phyloP scores from a whole-genome alignment of 2,329 filamentous ascomycete genomes.

The Claviceps capensis region DNA sequence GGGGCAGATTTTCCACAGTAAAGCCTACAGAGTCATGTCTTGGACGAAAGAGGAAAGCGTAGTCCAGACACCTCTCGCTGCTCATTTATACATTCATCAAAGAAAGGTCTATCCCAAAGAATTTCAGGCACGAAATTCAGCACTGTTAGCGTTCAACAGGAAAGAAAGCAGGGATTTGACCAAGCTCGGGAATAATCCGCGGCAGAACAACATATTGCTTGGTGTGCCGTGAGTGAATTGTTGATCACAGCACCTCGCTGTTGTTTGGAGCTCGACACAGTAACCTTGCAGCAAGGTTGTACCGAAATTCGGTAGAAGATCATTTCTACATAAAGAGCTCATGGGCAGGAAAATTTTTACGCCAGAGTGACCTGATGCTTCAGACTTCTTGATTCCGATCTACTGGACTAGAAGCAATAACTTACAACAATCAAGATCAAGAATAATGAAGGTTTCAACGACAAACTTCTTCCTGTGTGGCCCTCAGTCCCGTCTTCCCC shows the following conservation, averaged over 20 bases:
- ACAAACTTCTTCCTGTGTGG: neutral
- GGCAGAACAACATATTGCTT: neutral
- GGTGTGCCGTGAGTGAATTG: neutral
- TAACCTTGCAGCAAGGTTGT: neutral
- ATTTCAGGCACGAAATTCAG: too few relatives aligned
- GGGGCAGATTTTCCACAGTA: too few relatives aligned
- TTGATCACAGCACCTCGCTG: neutral
- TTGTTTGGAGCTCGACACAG: neutral
- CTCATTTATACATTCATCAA: too few relatives aligned
- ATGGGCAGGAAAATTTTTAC: too few relatives aligned
- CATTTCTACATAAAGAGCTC: neutral
- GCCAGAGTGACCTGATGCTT: neutral
- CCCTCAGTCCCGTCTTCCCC: neutral
- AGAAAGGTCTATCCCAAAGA: too few relatives aligned
- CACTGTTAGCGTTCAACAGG: too few relatives aligned
- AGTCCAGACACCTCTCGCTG: too few relatives aligned
- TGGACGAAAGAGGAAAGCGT: too few relatives aligned
- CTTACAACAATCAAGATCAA: neutral
- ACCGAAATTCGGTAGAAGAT: neutral
- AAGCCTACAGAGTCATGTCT: too few relatives aligned
- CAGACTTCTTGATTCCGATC: neutral
- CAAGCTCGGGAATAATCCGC: neutral
- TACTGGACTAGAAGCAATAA: neutral
- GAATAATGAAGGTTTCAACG: neutral
- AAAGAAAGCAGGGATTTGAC: neutral